Base-by-base conservation (phyloP, 2,329 filamentous ascomycete genomes). In the Xylariaceae sp. region DNA sequence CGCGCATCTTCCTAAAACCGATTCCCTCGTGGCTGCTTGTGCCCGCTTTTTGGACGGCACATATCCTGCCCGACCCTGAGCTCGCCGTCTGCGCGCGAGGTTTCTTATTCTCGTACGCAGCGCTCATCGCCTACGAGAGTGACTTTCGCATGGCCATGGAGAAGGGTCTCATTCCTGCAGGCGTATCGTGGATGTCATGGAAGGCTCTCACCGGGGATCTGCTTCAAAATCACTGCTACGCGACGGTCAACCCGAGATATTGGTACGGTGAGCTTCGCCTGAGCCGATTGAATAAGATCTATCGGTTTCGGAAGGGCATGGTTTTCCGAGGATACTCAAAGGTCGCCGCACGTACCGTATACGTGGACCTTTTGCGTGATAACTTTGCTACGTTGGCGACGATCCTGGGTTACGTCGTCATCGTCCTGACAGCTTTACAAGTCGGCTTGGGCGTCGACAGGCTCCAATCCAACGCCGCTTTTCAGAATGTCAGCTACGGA, bases 201-300 rank as follows among this genome's bases (percentile, higher is more conserved):
- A 63, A 60, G 40, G 45, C 48, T 2, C 37, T 66, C 26, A 43
- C 46, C 3, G 38, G 37, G 6, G 56, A 63, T 38, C 41, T 54
- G 15, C 38, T 57, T 13, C 24, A 50, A 22, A 47, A 51, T 34
- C 54, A 60, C 45, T 52, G 51, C 44, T 61, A 60, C 47, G 48
- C 51, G 3, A 34, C 51, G 9, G 47, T 63, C 36, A 61, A 64
- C 41, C 55, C 55, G 19, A 58, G 67, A 13, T 70, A 66, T 48
- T 56, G 54, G 45, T 70, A 64, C 47, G 66, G 66, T 13, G 67
- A 69, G 47, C 61, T 70, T 12, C 63, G 65, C 3, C 49, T 64
- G 2, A 54, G 54, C 38, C 61, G 63, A n/a, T 37, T 65, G 34
- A 64, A 75, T 52, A 65, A 67, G 37, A 62, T 72, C 34, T 68